Conservation (phyloP, 306 rosid genomes). For the Astragalus glycyphyllos region DNA sequence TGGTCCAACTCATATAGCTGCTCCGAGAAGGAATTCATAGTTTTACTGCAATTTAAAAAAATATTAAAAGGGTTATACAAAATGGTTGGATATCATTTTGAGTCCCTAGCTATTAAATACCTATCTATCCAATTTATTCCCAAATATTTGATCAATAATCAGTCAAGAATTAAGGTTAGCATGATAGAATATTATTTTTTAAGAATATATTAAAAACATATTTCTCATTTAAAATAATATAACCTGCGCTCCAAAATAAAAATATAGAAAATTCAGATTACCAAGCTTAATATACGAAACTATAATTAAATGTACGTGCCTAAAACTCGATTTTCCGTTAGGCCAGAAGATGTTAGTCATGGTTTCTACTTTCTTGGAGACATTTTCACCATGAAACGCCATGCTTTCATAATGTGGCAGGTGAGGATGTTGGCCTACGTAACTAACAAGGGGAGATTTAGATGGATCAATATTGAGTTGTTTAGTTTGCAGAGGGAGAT, state of each 20-base stretch:
- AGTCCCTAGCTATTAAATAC: too few species aligned
- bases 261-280: too few species aligned
- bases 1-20: conserved; percentile 62
- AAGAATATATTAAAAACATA: too few species aligned
- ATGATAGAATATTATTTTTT: too few species aligned
- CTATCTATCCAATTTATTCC: too few species aligned
- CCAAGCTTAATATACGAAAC: neutral
- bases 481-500: conserved; percentile 80
- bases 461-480: conserved; percentile 48
- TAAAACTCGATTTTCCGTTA: conserved; percentile 61
- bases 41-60: conserved; percentile 51
- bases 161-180: too few species aligned
- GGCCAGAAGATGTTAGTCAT: conserved; percentile 59
- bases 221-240: too few species aligned
- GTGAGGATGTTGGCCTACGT: conserved; percentile 65
- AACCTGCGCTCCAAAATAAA: too few species aligned
- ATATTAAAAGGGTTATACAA: neutral
- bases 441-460: conserved; percentile 69
- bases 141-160: too few species aligned
- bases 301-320: conserved; percentile 38
- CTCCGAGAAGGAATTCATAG: conserved; percentile 58
- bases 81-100: too few species aligned
- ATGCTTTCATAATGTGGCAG: conserved; percentile 72
- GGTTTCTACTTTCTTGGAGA: conserved; percentile 51
- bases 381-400: conserved; percentile 62